These are phyloP conservation scores for Metschnikowia orientalis DNA, from an alignment of 805 yeast genomes.

Conservation along the genomic window DNA sequence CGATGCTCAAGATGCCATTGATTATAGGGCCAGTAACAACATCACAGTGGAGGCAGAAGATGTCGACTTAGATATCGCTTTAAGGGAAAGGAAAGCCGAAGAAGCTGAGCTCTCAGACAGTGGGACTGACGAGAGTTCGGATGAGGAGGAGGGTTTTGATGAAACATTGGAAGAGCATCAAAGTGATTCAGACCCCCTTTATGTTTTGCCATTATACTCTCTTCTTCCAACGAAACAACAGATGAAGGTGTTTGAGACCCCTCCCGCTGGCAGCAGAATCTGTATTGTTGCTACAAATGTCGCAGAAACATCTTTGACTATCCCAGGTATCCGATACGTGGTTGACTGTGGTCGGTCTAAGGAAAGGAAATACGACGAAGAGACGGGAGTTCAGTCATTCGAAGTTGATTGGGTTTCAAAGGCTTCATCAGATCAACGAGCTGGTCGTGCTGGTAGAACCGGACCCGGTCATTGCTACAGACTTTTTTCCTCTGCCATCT, in stretches of 20 bases:
- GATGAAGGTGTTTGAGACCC: constrained; percentile 81
- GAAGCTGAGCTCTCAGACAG: constrained; percentile 39
- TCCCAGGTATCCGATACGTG: constrained; percentile 92
- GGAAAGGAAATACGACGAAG: constrained; percentile 76
- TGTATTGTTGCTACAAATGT: constrained; percentile 96
- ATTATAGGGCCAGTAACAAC: constrained; percentile 52
- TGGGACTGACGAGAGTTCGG: constrained; percentile 45
- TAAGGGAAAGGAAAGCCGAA: constrained; percentile 26
- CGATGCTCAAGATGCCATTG: constrained; percentile 18
- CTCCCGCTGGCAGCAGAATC: constrained; percentile 80
- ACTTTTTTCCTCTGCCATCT: constrained; percentile 88
- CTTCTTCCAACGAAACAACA: constrained; percentile 92
- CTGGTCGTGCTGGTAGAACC: constrained; percentile 97
- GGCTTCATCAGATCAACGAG: constrained; percentile 92
- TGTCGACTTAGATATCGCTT: constrained; percentile 63
- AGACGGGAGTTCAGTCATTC: constrained; percentile 88
- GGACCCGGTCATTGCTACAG: constrained; percentile 98
- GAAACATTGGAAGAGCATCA: constrained; percentile 70
- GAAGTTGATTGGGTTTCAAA: constrained; percentile 89
- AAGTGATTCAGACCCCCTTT: constrained; percentile 70
- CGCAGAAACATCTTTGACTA: constrained; percentile 95
- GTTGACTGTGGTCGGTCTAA: constrained; percentile 94
- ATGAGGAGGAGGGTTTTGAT: constrained; percentile 64
- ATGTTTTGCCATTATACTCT: constrained; percentile 89
- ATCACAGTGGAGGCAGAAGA: constrained; percentile 85